Evolutionary conservation across 352 stramenopile genomes (phyloP), one percentile per base, ranked within the genome.

Genomic region (Phytophthora ohioensis): DNA sequence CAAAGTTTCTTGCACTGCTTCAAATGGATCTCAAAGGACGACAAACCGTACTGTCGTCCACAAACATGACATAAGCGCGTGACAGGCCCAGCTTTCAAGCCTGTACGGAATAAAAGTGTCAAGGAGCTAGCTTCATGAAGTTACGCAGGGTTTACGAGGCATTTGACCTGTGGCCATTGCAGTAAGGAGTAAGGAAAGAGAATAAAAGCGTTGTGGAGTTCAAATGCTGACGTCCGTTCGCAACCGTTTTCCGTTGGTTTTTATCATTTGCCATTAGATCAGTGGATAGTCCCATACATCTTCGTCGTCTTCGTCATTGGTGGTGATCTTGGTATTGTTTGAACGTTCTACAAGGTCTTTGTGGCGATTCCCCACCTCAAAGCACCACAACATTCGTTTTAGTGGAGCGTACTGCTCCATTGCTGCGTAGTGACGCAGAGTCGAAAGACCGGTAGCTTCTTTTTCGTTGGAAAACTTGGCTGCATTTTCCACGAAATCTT

Each of bases 1-100:
- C 85, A 94, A 3, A 94, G 65, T 49, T 93, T 91, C 67, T 94
- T 94, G 79, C 87, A 94, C 46, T 94, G 87, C 70, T 92, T 93
- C 39, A 94, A 67, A 52, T 94, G 87, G 57, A 94, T 94, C 8
- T 94, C 85, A 58, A 93, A 93, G 12, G 87, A 93, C 11, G 85
- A 92, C 27, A 92, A 72, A 0, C 85, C 87, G 53, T 94, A 94
- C 42, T 94, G 85, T 0, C 87, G 81, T 3, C 87, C 87, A 42
- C 87, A 94, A 1, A 94, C 87, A 55, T 94, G 85, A 57, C 87
- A 94, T 30, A 93, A 69, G n/a, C 85, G 85, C 6, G 87, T 92
- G 51, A 92, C 70, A 21, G 86, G 86, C 0, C 82, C 81, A 38
- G 73, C 8, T 48, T 80, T 84, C 15, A 90, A 60, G 7, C 43